Conservation (phyloP, 768 basidiomycete species). For the Crassisporium funariophilum region DNA sequence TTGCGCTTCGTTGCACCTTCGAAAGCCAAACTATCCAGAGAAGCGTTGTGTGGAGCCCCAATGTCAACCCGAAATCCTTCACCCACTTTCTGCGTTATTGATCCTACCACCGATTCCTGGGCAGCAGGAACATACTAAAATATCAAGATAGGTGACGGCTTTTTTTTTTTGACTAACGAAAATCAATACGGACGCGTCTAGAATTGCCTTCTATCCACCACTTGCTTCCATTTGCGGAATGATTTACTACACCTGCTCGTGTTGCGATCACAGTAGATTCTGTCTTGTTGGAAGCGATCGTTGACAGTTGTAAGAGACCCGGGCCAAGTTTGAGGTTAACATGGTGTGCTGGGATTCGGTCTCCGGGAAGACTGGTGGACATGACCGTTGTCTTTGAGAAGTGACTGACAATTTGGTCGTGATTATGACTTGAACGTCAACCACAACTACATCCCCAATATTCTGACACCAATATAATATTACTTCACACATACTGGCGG, state of each 20-base stretch:
- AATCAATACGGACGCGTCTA: constrained; percentile 64
- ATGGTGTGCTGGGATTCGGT: constrained; percentile 71
- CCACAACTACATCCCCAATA: constrained; percentile 1
- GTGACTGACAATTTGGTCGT: constrained; percentile 13
- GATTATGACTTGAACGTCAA: constrained; percentile 10
- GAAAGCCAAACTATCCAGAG: constrained; percentile 89
- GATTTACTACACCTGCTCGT: constrained; percentile 68
- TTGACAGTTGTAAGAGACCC: constrained; percentile 61
- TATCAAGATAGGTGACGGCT: constrained; percentile 6
- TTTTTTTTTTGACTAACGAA: constrained; percentile 4
- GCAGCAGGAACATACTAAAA: constrained; percentile 86
- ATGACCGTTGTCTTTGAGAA: constrained; percentile 29
- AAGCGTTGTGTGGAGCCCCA: constrained; percentile 83
- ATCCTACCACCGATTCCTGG: constrained; percentile 88
- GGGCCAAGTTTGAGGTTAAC: constrained; percentile 87
- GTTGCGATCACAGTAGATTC: constrained; percentile 54
- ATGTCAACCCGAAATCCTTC: constrained; percentile 96
- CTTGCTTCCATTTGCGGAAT: constrained; percentile 70
- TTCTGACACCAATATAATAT: background rate
- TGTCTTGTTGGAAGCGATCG: constrained; percentile 25
- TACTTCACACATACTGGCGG: constrained; percentile 2
- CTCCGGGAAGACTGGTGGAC: constrained; percentile 79
- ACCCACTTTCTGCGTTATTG: constrained; percentile 76
- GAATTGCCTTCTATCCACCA: constrained; percentile 92
- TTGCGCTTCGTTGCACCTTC: constrained; percentile 96